Conservation (phyloP, 2,329 filamentous ascomycete genomes). For the Leptosphaerulina australis region DNA sequence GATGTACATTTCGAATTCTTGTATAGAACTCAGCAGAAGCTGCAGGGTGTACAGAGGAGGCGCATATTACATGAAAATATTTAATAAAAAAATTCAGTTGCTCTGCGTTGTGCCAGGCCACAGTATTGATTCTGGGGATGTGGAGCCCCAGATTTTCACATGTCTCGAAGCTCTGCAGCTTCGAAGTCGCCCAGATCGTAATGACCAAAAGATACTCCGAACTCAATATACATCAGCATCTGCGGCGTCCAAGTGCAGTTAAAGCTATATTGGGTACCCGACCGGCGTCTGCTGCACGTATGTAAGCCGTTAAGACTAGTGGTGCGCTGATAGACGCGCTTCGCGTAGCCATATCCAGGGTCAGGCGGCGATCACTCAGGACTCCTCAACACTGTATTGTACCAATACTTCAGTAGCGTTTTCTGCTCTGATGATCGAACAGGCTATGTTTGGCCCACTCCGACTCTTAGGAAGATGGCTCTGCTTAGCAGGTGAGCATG, state of each 20-base stretch:
- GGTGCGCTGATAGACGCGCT: slow-evolving; percentile 1
- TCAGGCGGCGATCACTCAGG: slow-evolving; percentile 3
- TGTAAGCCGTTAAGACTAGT: neutral
- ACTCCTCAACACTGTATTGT: neutral
- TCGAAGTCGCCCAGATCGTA: neutral
- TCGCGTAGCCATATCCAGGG: neutral
- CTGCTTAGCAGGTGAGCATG: slow-evolving; percentile 3
- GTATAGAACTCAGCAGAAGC: slow-evolving; percentile 8
- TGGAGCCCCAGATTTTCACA: slow-evolving; percentile 25
- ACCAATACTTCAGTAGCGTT: neutral
- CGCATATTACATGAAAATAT: no score
- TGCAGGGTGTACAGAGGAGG: neutral
- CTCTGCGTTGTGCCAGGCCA: no score
- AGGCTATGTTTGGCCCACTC: neutral
- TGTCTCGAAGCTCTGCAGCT: neutral
- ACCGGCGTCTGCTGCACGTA: neutral
- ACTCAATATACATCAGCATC: neutral
- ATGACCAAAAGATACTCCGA: neutral
- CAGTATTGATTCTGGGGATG: slow-evolving; percentile 9
- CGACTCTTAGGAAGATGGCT: neutral
- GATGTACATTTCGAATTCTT: neutral
- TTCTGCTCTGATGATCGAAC: neutral
- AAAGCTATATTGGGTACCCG: slow-evolving; percentile 3
- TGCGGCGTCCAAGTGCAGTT: neutral
- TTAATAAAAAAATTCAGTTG: no score